phyloP scores from a whole-genome alignment of 2,329 filamentous ascomycete species.

The Ceratocystis harringtonii region DNA sequence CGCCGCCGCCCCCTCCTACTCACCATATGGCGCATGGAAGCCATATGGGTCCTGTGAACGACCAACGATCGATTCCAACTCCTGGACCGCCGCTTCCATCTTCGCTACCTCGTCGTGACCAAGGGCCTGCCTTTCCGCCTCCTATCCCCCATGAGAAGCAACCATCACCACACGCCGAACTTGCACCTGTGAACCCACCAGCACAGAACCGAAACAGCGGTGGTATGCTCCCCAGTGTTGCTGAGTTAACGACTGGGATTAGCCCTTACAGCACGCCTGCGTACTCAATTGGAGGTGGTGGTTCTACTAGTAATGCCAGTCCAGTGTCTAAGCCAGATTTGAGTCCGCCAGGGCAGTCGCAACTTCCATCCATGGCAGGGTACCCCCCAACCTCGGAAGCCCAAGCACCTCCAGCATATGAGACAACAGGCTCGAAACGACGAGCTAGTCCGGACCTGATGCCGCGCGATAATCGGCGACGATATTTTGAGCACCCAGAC shows the following conservation, averaged over 20 bases:
- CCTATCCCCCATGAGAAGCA: conserved; percentile 22
- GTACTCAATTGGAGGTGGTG: conserved; percentile 28
- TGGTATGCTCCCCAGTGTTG: conserved; percentile 42
- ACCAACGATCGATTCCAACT: conserved; percentile 28
- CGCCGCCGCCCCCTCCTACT: conserved; percentile 20
- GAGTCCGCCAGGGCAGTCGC: conserved; percentile 28
- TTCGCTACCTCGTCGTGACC: conserved; percentile 19
- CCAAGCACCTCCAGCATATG: conserved; percentile 23
- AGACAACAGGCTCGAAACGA: conserved; percentile 35
- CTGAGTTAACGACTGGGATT: conserved; percentile 48
- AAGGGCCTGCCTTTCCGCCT: conserved; percentile 17
- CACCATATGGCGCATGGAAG: conserved; percentile 25
- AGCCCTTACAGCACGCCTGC: conserved; percentile 46
- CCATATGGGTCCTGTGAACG: conserved; percentile 39
- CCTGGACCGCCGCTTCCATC: conserved; percentile 22
- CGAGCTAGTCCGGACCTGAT: conserved; percentile 35
- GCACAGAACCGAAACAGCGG: conserved; percentile 24
- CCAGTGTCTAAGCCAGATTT: conserved; percentile 27
- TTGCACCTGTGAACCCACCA: conserved; percentile 15
- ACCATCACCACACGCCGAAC: conserved; percentile 6
- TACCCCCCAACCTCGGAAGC: conserved; percentile 23
- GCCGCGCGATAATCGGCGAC: conserved; percentile 29
- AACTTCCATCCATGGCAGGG: conserved; percentile 24
- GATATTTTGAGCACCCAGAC: conserved; percentile 15
- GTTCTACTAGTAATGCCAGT: conserved; percentile 25